These are phyloP conservation scores for Meyerozyma elateridarum DNA, from an alignment of 1,139 yeast species.

Conservation along the genomic window DNA sequence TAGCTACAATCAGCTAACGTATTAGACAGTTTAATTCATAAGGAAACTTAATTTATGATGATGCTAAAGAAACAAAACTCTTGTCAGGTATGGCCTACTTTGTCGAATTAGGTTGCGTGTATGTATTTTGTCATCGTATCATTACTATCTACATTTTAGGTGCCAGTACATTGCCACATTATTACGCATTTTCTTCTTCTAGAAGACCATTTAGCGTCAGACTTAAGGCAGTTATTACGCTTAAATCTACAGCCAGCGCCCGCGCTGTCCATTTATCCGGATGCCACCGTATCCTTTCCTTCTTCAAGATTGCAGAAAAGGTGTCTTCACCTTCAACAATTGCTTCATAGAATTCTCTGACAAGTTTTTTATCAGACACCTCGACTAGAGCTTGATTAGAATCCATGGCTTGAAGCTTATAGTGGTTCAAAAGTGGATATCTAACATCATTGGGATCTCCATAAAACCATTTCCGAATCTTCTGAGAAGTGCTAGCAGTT, in stretches of 20 bases:
- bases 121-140: too few relatives aligned
- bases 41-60: too few relatives aligned
- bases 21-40: too few relatives aligned
- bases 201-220: constrained; percentile 28
- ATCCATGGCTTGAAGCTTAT: background rate
- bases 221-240: constrained; percentile 26
- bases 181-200: constrained; percentile 10
- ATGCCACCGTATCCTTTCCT: constrained; percentile 63
- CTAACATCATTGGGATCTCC: background rate
- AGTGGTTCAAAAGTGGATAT: constrained; percentile 1
- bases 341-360: constrained; percentile 23
- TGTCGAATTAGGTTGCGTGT: too few relatives aligned
- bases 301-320: constrained; percentile 29
- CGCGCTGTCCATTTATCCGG: constrained; percentile 51
- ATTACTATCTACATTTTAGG: too few relatives aligned
- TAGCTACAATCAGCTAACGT: too few relatives aligned
- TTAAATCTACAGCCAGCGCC: constrained; percentile 9
- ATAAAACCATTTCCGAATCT: constrained; percentile 13
- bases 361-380: constrained; percentile 20
- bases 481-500: constrained; percentile 18
- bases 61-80: too few relatives aligned
- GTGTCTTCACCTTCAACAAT: constrained; percentile 14
- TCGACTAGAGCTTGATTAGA: constrained; percentile 5
- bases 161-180: too few relatives aligned
- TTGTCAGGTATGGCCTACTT: too few relatives aligned